Evolutionary conservation across 345 rosid genomes (phyloP).

Genomic region (Citrus sp.): DNA sequence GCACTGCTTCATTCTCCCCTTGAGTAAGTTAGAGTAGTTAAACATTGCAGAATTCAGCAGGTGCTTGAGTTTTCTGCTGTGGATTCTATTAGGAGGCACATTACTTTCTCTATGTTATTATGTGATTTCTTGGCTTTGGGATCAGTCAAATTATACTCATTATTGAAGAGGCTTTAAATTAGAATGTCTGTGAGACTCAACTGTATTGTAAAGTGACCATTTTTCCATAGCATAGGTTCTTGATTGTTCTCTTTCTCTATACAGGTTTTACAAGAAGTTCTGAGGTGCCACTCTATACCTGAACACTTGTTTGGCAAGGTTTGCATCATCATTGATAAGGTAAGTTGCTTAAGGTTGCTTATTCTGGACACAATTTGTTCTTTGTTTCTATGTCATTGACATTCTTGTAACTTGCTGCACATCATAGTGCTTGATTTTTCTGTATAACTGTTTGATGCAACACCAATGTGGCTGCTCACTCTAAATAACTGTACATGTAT

Average conservation of each 20-base stretch:
- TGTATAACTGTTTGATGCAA: slow-evolving; percentile 3
- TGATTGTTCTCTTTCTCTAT: slow-evolving; percentile 5
- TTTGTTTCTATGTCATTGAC: slow-evolving; percentile 7
- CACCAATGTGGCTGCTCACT: not conserved
- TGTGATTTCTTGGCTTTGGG: not conserved
- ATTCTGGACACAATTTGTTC: not conserved
- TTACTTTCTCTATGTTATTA: not conserved
- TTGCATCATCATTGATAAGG: slow-evolving; percentile 92
- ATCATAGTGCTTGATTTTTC: not conserved
- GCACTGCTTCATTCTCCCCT: not conserved
- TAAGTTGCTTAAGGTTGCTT: slow-evolving; percentile 29
- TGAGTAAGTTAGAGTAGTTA: not conserved
- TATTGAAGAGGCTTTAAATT: not conserved
- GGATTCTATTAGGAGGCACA: not conserved
- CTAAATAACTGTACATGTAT: not conserved
- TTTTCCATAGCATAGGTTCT: not conserved
- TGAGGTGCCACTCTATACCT: slow-evolving; percentile 62
- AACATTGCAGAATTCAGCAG: not conserved
- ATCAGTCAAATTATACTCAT: not conserved
- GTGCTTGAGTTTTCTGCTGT: not conserved
- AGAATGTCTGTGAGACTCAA: not conserved
- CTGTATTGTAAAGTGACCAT: not conserved
- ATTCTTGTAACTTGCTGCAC: not conserved
- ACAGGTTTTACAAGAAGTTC: slow-evolving; percentile 86
- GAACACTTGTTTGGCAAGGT: slow-evolving; percentile 76